Evolutionary conservation across 805 yeast species (phyloP).

Genomic region (Scheffersomyces coipomensis): DNA sequence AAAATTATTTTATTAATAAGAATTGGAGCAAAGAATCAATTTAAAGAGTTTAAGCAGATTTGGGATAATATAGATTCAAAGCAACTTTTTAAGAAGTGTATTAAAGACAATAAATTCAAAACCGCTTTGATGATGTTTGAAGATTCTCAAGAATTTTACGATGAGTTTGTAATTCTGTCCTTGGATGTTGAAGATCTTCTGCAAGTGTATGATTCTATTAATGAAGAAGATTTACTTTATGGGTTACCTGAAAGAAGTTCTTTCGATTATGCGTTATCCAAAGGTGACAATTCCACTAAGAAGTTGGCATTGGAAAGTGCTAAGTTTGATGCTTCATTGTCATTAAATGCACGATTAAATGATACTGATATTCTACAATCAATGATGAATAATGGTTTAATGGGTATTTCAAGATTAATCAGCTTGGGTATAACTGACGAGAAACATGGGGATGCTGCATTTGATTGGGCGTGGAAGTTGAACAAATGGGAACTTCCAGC

Average conservation of each 20-base stretch:
- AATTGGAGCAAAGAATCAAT: constrained; percentile 33
- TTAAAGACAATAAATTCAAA: constrained; percentile 29
- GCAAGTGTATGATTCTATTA: constrained; percentile 48
- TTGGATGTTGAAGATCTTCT: constrained; percentile 5
- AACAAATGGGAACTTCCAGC: constrained; percentile 73
- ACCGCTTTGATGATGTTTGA: constrained; percentile 51
- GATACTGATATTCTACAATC: constrained; percentile 27
- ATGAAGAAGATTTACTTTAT: constrained; percentile 60
- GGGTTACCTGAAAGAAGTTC: constrained; percentile 65
- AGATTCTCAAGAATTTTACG: constrained; percentile 20
- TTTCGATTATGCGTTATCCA: constrained; percentile 48
- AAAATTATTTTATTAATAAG: constrained; percentile 32
- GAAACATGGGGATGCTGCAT: constrained; percentile 23
- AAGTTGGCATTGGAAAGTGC: constrained; percentile 58
- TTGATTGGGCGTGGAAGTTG: constrained; percentile 74
- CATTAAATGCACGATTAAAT: constrained; percentile 7
- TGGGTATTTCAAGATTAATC: constrained; percentile 54
- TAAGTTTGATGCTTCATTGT: constrained; percentile 43
- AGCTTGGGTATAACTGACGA: constrained; percentile 8
- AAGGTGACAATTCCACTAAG: constrained; percentile 35
- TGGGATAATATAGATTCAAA: constrained; percentile 27
- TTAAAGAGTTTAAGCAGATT: constrained; percentile 22
- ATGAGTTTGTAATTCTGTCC: constrained; percentile 5
- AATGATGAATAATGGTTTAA: constrained; percentile 50
- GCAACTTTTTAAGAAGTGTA: constrained; percentile 28